Conservation (phyloP, 495 filamentous ascomycete genomes). For the Penicillium macrosclerotiorum region DNA sequence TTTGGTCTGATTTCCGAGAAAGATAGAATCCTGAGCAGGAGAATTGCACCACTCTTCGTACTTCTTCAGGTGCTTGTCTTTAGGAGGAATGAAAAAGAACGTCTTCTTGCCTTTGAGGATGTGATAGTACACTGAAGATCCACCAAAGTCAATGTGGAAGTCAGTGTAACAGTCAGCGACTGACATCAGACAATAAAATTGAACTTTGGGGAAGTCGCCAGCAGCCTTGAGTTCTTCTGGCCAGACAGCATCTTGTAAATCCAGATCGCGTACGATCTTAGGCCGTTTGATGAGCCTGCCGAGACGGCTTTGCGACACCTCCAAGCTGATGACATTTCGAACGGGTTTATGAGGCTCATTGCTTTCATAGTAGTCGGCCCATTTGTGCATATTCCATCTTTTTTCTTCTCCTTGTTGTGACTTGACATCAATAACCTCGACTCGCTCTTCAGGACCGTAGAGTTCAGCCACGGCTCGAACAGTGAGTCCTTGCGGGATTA, state of each 20-base stretch:
- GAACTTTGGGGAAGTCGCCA: slow-evolving; percentile 60
- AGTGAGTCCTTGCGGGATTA: slow-evolving; percentile 66
- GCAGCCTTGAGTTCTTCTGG: slow-evolving; percentile 58
- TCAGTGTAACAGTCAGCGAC: slow-evolving; percentile 78
- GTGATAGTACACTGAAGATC: slow-evolving; percentile 76
- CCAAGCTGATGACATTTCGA: slow-evolving; percentile 74
- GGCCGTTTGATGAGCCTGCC: slow-evolving; percentile 66
- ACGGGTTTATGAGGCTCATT: slow-evolving; percentile 57
- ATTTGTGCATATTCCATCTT: slow-evolving; percentile 68
- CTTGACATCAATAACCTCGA: slow-evolving; percentile 77
- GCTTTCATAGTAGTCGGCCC: slow-evolving; percentile 76
- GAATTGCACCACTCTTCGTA: slow-evolving; percentile 78
- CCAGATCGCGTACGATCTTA: slow-evolving; percentile 67
- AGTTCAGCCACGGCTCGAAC: slow-evolving; percentile 65
- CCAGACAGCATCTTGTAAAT: slow-evolving; percentile 73
- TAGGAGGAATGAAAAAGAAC: slow-evolving; percentile 76
- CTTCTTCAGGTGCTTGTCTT: slow-evolving; percentile 70
- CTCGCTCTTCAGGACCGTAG: slow-evolving; percentile 61
- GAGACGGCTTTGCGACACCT: slow-evolving; percentile 66
- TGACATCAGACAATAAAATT: slow-evolving; percentile 76
- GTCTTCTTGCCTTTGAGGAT: slow-evolving; percentile 75
- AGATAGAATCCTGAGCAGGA: slow-evolving; percentile 68
- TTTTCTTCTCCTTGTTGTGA: slow-evolving; percentile 68
- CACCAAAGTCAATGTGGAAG: slow-evolving; percentile 80
- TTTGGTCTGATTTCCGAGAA: slow-evolving; percentile 64